Conservation (phyloP, 169 alveolate species). For the Plasmodium sp. region DNA sequence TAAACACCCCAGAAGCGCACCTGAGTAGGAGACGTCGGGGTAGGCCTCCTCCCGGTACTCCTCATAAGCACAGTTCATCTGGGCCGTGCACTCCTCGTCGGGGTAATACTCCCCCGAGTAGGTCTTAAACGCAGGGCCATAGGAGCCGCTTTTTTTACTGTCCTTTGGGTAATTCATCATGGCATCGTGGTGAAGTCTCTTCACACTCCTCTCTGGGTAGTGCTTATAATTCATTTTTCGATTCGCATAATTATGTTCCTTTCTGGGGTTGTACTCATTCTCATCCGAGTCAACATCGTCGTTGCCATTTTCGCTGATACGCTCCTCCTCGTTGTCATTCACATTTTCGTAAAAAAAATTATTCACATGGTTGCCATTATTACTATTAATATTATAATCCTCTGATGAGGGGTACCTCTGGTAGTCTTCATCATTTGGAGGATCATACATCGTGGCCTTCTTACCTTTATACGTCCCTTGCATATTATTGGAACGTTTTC, state of each 20-base stretch:
- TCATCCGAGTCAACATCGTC: constrained; percentile 16
- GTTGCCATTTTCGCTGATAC: constrained; percentile 1
- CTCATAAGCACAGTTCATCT: constrained; percentile 2
- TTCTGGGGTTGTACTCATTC: constrained; percentile 14
- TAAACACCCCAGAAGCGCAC: neutral
- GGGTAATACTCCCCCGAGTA: constrained; percentile 10
- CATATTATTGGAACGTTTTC: constrained; percentile 26
- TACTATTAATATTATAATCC: constrained; percentile 10
- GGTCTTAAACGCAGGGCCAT: neutral
- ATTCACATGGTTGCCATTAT: neutral
- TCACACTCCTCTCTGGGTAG: constrained; percentile 12
- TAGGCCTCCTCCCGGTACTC: constrained; percentile 4
- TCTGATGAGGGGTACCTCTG: constrained; percentile 18
- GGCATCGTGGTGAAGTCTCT: constrained; percentile 31
- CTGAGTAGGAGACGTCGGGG: neutral
- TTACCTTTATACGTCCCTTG: constrained; percentile 5
- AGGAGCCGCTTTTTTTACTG: neutral
- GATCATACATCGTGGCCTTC: constrained; percentile 13
- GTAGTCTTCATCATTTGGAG: constrained; percentile 16
- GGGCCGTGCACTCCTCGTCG: constrained; percentile 6
- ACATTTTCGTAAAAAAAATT: constrained; percentile 16
- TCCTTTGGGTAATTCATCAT: constrained; percentile 17
- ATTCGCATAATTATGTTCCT: constrained; percentile 3
- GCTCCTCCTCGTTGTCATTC: neutral
- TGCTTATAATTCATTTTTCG: constrained; percentile 26